Conservation (phyloP, 805 yeast species). For the Monosporozyma aerobia region DNA sequence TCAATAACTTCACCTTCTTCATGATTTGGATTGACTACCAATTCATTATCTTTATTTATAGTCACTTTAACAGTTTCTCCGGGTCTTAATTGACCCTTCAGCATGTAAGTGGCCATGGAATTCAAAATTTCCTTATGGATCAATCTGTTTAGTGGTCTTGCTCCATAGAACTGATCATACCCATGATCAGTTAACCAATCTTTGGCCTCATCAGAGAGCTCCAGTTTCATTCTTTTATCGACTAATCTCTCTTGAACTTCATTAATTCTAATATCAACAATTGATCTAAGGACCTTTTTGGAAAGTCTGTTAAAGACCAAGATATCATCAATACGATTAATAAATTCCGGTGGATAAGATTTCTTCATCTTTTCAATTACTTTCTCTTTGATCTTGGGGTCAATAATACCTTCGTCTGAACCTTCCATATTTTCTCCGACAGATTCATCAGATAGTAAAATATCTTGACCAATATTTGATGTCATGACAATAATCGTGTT, state of each 20-base stretch:
- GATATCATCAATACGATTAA: conserved; percentile 91
- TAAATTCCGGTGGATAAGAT: conserved; percentile 87
- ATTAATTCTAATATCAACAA: conserved; percentile 73
- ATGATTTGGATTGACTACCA: conserved; percentile 41
- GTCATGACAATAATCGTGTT: conserved; percentile 96
- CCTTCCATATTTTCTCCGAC: conserved; percentile 47
- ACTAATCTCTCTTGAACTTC: conserved; percentile 74
- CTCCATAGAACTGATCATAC: conserved; percentile 88
- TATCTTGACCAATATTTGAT: conserved; percentile 91
- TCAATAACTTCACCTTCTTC: conserved; percentile 26
- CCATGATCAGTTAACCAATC: conserved; percentile 77
- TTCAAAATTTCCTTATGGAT: conserved; percentile 78
- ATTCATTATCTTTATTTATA: conserved; percentile 35
- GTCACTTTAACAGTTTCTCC: conserved; percentile 47
- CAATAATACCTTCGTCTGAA: conserved; percentile 39
- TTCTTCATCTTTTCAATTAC: conserved; percentile 62
- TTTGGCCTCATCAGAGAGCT: conserved; percentile 55
- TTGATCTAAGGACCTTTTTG: conserved; percentile 59
- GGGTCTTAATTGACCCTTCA: conserved; percentile 65
- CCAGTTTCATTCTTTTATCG: conserved; percentile 65
- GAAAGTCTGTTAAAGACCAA: conserved; percentile 86
- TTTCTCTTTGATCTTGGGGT: conserved; percentile 41
- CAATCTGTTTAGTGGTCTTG: conserved; percentile 88
- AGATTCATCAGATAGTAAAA: conserved; percentile 55
- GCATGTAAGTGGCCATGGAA: conserved; percentile 73